Percentiles rank a stretch among this genome's conserved stretches.
Evolutionary conservation across 2,329 filamentous ascomycete species (phyloP).

Genomic region (Venturiaceae sp.): DNA sequence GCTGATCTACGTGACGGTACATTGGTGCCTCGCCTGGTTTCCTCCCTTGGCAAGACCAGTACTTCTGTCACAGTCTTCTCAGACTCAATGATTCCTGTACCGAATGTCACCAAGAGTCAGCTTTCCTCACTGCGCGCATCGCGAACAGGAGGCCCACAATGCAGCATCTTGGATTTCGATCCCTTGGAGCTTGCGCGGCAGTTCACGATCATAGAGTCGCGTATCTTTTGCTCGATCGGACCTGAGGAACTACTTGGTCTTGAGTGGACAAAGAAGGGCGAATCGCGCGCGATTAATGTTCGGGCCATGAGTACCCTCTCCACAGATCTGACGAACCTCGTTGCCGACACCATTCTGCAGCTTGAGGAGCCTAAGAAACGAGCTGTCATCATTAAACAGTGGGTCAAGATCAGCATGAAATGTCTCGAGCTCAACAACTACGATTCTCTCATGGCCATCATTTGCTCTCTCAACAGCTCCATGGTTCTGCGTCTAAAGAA

Average conservation of each 20-base stretch:
- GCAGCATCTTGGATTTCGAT: constrained; percentile 83
- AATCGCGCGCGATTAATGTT: constrained; percentile 74
- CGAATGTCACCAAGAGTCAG: constrained; percentile 68
- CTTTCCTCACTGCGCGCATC: constrained; percentile 61
- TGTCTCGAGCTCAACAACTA: constrained; percentile 91
- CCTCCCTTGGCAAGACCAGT: constrained; percentile 80
- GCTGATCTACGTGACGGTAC: constrained; percentile 57
- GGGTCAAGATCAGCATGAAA: constrained; percentile 87
- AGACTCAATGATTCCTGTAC: constrained; percentile 61
- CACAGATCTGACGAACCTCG: constrained; percentile 84
- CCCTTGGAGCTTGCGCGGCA: constrained; percentile 85
- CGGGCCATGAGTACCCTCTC: constrained; percentile 89
- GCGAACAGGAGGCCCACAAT: constrained; percentile 59
- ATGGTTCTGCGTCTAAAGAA: constrained; percentile 79
- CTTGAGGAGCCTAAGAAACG: constrained; percentile 89
- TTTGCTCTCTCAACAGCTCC: constrained; percentile 86
- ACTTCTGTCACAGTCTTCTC: constrained; percentile 63
- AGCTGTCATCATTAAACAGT: constrained; percentile 78
- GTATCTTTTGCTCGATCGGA: constrained; percentile 82
- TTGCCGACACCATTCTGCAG: constrained; percentile 84
- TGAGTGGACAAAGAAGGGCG: constrained; percentile 87
- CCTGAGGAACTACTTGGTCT: constrained; percentile 86
- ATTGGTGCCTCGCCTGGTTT: constrained; percentile 72
- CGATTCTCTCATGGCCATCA: constrained; percentile 92
- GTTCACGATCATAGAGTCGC: constrained; percentile 84